Evolutionary conservation across 2,329 filamentous ascomycete genomes (phyloP), one percentile per base, ranked within the genome.

Genomic region (Sordariomycetes sp.): DNA sequence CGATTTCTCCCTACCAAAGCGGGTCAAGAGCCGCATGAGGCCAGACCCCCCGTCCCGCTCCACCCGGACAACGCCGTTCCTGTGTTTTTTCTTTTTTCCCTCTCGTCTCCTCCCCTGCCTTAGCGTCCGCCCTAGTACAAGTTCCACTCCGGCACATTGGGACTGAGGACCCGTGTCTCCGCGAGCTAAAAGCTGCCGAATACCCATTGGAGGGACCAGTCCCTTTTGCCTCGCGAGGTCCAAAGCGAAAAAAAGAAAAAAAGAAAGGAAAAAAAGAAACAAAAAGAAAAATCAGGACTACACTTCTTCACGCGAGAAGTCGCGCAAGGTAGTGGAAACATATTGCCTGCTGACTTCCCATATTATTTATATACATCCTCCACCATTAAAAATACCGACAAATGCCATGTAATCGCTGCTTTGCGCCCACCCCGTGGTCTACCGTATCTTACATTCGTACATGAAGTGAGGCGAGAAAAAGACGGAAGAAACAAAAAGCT

Each of bases 361-460:
- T 32, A 32, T 32, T 32, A 32, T 32, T 32, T 32, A 32, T 50
- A 50, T 50, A 50, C 45, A 50, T 24, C 45, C 45, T 1, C 20
- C 45, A 20, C 45, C 45, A 24, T 50, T 50, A 50, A 22, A 10
- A 28, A 15, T 17, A 34, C 8, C 20, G 20, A 34, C 20, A 52
- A 50, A 52, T 52, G 51, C 24, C 51, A 52, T 17, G 15, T 52
- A 52, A 34, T 32, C 51, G 24, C 24, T 34, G 10, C 15, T 52
- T 24, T 24, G 51, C 51, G 24, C n/a, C 24, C 12, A 15, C 51
- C 24, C 25, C 51, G 13, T 12, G 20, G 34, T 52, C 51, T 52
- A 52, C 51, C 51, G 8, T 52, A 52, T 52, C 25, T 52, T 52
- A 52, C 51, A 52, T 32, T 52, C 20, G 51, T 52, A 52, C 51